Base-by-base conservation (phyloP, 2,329 filamentous ascomycete genomes). In the Colletotrichum endophyticum region DNA sequence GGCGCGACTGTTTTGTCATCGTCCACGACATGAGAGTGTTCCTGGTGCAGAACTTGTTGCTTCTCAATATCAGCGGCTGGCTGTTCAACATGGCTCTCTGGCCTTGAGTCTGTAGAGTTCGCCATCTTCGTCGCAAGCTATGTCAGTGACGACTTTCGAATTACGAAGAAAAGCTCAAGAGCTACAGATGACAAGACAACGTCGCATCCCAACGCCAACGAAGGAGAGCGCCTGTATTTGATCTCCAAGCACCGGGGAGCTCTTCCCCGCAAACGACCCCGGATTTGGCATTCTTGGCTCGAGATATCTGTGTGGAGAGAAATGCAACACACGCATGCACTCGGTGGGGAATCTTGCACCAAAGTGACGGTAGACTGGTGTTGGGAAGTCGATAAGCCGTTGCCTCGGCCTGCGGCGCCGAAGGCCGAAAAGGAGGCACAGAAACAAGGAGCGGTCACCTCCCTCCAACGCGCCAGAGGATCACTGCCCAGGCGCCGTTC, bases 201-300 rank as follows among this genome's bases (percentile, higher is more conserved):
- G 44, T 28, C 22, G n/a, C 49, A 27, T 59, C 66, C 8, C 27
- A 11, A 4, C 5, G 3, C 27, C 30, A 4, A 49, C 22, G 25
- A 28, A 34, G 49, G 66, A 16, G 8, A 57, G 28, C n/a, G 28
- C 66, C 12, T 8, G 59, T 62, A 64, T 64, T 64, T 64, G 62
- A 28, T 39, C n/a, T 22, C 32, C 34, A 11, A 56, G 3, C 15
- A n/a, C 19, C 12, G 11, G 27, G 11, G 16, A 25, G 16, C 27
- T 62, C 63, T 44, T 66, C 73, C 62, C 73, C 73, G 69, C 73
- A 75, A 66, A 68, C 62, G 56, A 63, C 73, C 73, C 73, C 73
- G 32, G 73, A 75, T 75, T 67, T 56, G 30, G 22, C 53, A 75
- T 57, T 11, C 73, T 75, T 75, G 73, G 73, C 69, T 63, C 16